phyloP scores from a whole-genome alignment of 2,329 filamentous ascomycete species.

The Calonectria crousiana region DNA sequence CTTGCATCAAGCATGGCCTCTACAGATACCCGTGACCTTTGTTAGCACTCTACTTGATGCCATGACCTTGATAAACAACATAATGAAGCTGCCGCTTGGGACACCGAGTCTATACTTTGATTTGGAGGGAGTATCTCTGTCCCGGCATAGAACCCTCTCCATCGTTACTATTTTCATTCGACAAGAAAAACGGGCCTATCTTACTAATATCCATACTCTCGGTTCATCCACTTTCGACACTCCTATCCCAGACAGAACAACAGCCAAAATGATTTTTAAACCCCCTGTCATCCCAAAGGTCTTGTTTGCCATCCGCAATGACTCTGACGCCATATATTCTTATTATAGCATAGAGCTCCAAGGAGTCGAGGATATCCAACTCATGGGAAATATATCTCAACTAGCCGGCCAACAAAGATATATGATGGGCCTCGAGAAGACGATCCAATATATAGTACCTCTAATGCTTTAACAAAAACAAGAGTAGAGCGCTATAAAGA shows the following conservation, averaged over 20 bases:
- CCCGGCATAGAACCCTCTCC: conserved; percentile 16
- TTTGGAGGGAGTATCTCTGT: conserved; percentile 11
- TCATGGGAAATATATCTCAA: conserved; percentile 62
- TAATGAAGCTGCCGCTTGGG: not conserved
- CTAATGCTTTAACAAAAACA: not conserved
- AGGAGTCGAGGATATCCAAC: conserved; percentile 65
- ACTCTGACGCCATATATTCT: conserved; percentile 66
- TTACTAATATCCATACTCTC: conserved; percentile 17
- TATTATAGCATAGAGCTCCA: conserved; percentile 57
- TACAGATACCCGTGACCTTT: not conserved
- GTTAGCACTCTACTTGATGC: not conserved
- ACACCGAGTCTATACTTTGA: conserved; percentile 15
- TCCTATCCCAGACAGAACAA: not conserved
- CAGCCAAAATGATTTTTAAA: conserved; percentile 15
- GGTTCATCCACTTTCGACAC: not conserved
- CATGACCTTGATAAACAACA: not conserved
- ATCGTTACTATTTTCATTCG: conserved; percentile 7
- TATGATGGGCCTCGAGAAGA: conserved; percentile 14
- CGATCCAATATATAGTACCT: conserved; percentile 2
- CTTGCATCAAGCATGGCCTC: not conserved
- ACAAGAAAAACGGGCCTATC: not conserved
- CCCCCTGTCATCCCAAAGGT: conserved; percentile 53
- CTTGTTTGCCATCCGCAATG: conserved; percentile 71
- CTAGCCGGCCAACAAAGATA: not conserved
- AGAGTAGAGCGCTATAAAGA: conserved; percentile 51